These are phyloP conservation scores for Grifola frondosa DNA, from an alignment of 1,284 basidiomycete genomes.

Conservation along the genomic window DNA sequence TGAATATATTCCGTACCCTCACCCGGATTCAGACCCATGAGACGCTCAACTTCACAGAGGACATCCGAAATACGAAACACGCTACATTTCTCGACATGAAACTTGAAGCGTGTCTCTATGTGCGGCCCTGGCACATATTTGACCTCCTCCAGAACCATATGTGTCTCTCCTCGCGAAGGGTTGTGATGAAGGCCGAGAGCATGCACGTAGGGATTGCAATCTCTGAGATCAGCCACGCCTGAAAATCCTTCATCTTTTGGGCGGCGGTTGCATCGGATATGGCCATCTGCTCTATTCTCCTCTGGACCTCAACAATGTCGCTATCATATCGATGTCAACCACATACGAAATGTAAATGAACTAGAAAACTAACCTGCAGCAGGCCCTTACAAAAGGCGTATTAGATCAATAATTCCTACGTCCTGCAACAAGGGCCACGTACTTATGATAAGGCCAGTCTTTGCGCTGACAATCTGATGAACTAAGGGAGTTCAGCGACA, in stretches of 20 bases:
- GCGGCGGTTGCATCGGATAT: constrained; percentile 4
- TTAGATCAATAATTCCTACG: no score
- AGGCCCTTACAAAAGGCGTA: no score
- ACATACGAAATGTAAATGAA: no score
- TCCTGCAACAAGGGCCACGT: no score
- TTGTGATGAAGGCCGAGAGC: constrained; percentile 25
- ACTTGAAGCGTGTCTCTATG: constrained; percentile 17
- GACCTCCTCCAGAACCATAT: constrained; percentile 23
- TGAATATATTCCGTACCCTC: constrained; percentile 19
- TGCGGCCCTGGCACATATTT: constrained; percentile 21
- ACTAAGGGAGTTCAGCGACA: constrained; percentile 12
- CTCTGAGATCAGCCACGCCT: constrained; percentile 11
- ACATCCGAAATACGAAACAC: constrained; percentile 24
- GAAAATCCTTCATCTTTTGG: constrained; percentile 11
- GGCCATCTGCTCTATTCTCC: neutral
- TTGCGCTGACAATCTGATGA: constrained; percentile 22
- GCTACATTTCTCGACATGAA: constrained; percentile 16
- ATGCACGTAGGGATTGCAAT: constrained; percentile 9
- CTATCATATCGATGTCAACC: neutral
- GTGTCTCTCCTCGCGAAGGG: constrained; percentile 23
- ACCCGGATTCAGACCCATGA: constrained; percentile 16
- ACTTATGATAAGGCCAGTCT: constrained; percentile 26
- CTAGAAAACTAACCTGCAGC: no score
- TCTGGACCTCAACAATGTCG: constrained; percentile 1
- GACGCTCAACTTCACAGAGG: constrained; percentile 17